Evolutionary conservation across 2,329 filamentous ascomycete species (phyloP).

Genomic region (Sporothrix inflata): DNA sequence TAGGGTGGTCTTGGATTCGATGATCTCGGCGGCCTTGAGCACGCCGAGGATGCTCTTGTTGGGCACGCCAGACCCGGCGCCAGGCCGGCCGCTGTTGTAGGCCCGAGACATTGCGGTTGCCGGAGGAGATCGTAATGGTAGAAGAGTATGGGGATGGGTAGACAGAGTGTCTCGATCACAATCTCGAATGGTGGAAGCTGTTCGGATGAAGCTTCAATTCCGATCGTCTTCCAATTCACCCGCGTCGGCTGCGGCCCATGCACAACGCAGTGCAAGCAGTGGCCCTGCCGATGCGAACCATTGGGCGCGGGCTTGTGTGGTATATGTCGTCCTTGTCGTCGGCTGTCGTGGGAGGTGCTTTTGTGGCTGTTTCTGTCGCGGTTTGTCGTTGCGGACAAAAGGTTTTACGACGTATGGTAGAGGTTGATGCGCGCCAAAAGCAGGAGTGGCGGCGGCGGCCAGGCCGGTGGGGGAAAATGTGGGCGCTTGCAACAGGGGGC

Average conservation of each 20-base stretch:
- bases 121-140: not conserved
- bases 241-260: conserved; percentile 17
- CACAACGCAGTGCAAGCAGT: conserved; percentile 27
- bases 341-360: not conserved
- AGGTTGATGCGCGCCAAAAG: not conserved
- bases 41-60: conserved; percentile 67
- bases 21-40: conserved; percentile 78
- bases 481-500: not conserved
- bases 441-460: not conserved
- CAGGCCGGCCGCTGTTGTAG: conserved; percentile 39
- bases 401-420: not conserved
- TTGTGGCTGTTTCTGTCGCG: not conserved
- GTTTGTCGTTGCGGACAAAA: not conserved
- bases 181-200: not conserved
- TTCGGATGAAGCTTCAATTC: not conserved
- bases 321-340: not conserved
- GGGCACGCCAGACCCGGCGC: conserved; percentile 42
- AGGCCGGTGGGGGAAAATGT: not conserved
- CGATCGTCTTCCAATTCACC: not conserved
- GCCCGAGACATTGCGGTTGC: conserved; percentile 11
- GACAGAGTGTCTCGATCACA: not conserved
- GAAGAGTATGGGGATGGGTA: not conserved
- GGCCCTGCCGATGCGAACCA: conserved; percentile 23
- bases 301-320: conserved; percentile 4
- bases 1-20: conserved; percentile 75